Evolutionary conservation across 2,329 filamentous ascomycete genomes (phyloP).

Genomic region (Trichoderma citrinoviride): DNA sequence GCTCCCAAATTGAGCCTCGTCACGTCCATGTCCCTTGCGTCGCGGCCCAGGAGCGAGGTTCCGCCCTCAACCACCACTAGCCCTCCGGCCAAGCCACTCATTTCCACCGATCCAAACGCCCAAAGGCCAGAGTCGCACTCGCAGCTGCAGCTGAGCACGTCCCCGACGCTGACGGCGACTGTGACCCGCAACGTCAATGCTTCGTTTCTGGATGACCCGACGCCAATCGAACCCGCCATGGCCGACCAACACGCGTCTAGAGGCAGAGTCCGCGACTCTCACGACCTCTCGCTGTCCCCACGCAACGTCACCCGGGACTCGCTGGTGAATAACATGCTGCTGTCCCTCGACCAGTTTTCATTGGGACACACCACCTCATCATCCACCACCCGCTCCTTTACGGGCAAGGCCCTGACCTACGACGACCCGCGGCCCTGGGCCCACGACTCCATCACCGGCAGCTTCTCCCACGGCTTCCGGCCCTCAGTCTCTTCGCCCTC

Average conservation of each 20-base stretch:
- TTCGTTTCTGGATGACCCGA: slow-evolving; percentile 29
- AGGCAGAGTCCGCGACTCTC: slow-evolving; percentile 58
- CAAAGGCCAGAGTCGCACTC: slow-evolving; percentile 20
- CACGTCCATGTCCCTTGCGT: slow-evolving; percentile 22
- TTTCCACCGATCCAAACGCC: slow-evolving; percentile 18
- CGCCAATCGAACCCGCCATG: slow-evolving; percentile 28
- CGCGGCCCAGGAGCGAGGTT: slow-evolving; percentile 20
- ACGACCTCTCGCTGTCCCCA: slow-evolving; percentile 80
- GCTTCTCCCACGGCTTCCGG: neutral
- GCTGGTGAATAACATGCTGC: slow-evolving; percentile 91
- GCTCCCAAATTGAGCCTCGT: slow-evolving; percentile 21
- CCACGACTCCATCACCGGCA: slow-evolving; percentile 24
- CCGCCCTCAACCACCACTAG: slow-evolving; percentile 21
- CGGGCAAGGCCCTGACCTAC: slow-evolving; percentile 26
- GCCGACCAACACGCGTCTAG: slow-evolving; percentile 28
- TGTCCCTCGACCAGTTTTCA: slow-evolving; percentile 84
- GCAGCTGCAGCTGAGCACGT: slow-evolving; percentile 10
- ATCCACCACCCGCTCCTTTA: slow-evolving; percentile 14
- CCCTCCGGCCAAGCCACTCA: slow-evolving; percentile 22
- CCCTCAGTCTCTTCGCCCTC: neutral
- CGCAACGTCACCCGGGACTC: slow-evolving; percentile 80
- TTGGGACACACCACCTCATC: slow-evolving; percentile 42
- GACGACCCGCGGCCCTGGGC: slow-evolving; percentile 27
- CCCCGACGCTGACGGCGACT: slow-evolving; percentile 12
- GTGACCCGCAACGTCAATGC: slow-evolving; percentile 27